These are phyloP conservation scores for Chlamydomonas sp. DNA, from an alignment of 139 green algal species.

Conservation along the genomic window DNA sequence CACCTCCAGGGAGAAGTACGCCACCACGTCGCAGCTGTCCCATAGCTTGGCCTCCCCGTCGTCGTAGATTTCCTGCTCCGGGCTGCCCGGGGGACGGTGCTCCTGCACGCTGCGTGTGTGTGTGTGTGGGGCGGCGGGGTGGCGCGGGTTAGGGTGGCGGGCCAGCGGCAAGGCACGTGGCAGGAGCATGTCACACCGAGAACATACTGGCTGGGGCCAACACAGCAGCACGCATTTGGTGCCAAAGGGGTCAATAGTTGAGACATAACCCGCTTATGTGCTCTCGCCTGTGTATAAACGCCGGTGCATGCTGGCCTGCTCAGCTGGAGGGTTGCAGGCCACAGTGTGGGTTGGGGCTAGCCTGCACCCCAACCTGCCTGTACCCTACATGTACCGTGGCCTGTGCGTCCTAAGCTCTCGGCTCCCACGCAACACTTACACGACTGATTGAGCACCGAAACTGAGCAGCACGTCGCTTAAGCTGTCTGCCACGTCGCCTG, in stretches of 20 bases:
- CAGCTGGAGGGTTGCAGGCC: neutral
- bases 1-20: constrained; percentile 69
- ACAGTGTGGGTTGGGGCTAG: neutral
- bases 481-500: constrained; percentile 54
- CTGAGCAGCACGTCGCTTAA: constrained; percentile 73
- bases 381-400: neutral
- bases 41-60: constrained; percentile 54
- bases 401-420: neutral
- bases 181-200: neutral
- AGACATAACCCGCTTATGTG: neutral
- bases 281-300: neutral
- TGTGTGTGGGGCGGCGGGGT: neutral
- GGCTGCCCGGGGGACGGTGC: constrained; percentile 27
- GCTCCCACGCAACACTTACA: constrained; percentile 12
- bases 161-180: neutral
- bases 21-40: constrained; percentile 70
- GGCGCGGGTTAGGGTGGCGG: neutral
- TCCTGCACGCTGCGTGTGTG: constrained; percentile 59
- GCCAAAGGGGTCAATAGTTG: too few relatives aligned
- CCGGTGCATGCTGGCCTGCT: neutral
- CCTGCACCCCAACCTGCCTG: neutral
- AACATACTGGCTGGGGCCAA: too few relatives aligned
- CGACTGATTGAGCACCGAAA: constrained; percentile 69
- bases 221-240: too few relatives aligned
- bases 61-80: constrained; percentile 73